phyloP scores from a whole-genome alignment of 2,329 filamentous ascomycete genomes.

The Nothophaeocryptopus gaeumannii region DNA sequence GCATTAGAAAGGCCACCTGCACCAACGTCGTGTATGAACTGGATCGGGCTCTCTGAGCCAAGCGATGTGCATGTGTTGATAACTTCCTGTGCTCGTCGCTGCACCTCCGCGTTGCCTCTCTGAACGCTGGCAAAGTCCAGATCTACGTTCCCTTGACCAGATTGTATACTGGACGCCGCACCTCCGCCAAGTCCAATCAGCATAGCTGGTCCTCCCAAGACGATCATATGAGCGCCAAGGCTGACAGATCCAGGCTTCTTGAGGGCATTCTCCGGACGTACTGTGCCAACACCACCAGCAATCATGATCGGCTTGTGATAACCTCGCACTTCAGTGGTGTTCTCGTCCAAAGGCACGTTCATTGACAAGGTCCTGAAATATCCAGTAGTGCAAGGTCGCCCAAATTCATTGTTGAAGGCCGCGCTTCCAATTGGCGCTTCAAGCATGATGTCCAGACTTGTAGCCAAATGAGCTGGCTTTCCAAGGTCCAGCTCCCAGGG shows the following conservation, averaged over 20 bases:
- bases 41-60: conserved; percentile 81
- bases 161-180: conserved; percentile 86
- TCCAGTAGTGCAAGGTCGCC: conserved; percentile 80
- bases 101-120: conserved; percentile 93
- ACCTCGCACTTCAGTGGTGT: conserved; percentile 70
- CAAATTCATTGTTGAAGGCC: conserved; percentile 97
- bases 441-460: conserved; percentile 93
- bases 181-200: conserved; percentile 94
- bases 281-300: conserved; percentile 89
- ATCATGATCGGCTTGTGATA: conserved; percentile 99
- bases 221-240: conserved; percentile 84
- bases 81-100: conserved; percentile 93
- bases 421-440: conserved; percentile 94
- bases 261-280: conserved; percentile 83
- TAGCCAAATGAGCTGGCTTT: conserved; percentile 86
- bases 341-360: conserved; percentile 59
- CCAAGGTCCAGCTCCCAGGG: conserved; percentile 93
- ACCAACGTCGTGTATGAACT: conserved; percentile 96
- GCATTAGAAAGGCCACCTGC: conserved; percentile 85
- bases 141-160: conserved; percentile 83
- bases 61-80: conserved; percentile 91
- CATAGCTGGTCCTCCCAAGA: conserved; percentile 95
- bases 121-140: conserved; percentile 97
- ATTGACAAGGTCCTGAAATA: conserved; percentile 89
- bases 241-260: conserved; percentile 78